Conservation (phyloP, 495 filamentous ascomycete species). For the Acidiella bohemica region DNA sequence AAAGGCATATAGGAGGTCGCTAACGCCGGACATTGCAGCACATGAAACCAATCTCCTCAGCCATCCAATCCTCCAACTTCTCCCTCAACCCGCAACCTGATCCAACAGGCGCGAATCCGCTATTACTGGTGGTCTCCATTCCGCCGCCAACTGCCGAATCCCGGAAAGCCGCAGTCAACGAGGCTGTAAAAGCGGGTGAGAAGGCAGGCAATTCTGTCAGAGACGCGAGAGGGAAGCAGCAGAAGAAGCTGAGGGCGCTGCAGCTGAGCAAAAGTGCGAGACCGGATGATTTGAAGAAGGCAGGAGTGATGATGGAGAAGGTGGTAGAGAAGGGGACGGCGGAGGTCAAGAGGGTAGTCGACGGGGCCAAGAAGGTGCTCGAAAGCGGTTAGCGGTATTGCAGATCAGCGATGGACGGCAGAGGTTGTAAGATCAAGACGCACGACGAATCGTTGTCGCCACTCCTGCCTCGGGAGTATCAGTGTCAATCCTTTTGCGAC, state of each 20-base stretch:
- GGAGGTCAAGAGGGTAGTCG: constrained; percentile 55
- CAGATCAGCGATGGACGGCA: too few relatives aligned
- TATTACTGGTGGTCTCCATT: constrained; percentile 61
- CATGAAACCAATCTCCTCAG: constrained; percentile 56
- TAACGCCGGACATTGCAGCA: constrained; percentile 30
- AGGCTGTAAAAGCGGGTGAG: constrained; percentile 49
- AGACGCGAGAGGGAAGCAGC: constrained; percentile 42
- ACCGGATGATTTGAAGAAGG: constrained; percentile 55
- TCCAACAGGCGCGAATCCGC: constrained; percentile 42
- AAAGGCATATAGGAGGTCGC: not conserved
- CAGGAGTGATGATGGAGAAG: constrained; percentile 51
- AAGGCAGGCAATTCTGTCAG: constrained; percentile 40
- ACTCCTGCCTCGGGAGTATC: too few relatives aligned
- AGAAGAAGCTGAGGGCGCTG: constrained; percentile 52
- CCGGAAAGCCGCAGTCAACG: constrained; percentile 38
- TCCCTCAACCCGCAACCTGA: constrained; percentile 56
- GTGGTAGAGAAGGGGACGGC: constrained; percentile 53
- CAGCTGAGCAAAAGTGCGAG: constrained; percentile 41
- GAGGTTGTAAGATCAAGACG: too few relatives aligned
- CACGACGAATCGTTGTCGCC: too few relatives aligned
- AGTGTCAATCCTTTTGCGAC: too few relatives aligned
- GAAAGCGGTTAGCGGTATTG: constrained; percentile 30
- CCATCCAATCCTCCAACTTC: constrained; percentile 56
- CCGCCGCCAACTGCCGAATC: constrained; percentile 55
- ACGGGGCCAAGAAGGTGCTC: constrained; percentile 47